Evolutionary conservation across 192 early-diverging fungal species (phyloP).

Genomic region (Podila minutissima): DNA sequence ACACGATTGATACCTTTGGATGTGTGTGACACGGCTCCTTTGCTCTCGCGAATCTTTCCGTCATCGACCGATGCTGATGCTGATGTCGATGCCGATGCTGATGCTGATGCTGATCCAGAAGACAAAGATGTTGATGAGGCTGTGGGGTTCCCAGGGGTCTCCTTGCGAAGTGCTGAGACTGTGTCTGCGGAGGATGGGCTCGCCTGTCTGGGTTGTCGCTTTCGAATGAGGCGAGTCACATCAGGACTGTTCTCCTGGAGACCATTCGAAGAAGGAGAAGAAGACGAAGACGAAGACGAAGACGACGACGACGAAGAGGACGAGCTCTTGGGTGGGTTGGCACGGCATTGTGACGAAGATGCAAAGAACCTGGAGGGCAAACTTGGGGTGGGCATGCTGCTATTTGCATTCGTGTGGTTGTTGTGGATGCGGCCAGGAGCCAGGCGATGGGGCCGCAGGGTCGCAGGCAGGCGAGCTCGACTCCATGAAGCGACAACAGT

Average conservation of each 20-base stretch:
- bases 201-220: conserved; percentile 17
- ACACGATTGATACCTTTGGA: conserved; percentile 8
- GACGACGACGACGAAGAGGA: conserved; percentile 12
- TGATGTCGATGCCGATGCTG: background rate
- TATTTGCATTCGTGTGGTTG: conserved; percentile 30
- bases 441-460: conserved; percentile 2
- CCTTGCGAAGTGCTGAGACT: background rate
- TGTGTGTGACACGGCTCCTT: conserved; percentile 22
- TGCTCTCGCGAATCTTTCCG: conserved; percentile 6
- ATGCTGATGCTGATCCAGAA: background rate
- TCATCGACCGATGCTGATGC: background rate
- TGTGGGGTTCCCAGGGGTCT: background rate
- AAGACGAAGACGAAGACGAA: conserved; percentile 11
- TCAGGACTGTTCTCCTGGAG: conserved; percentile 1
- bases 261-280: conserved; percentile 13
- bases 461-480: conserved; percentile 8
- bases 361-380: conserved; percentile 42
- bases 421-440: conserved; percentile 12
- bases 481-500: conserved; percentile 16
- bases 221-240: conserved; percentile 2
- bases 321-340: conserved; percentile 28
- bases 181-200: background rate
- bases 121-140: background rate
- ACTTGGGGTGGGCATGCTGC: background rate
- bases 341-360: conserved; percentile 14